Conservation (phyloP, 1,284 basidiomycete species). For the Marasmius sp. region DNA sequence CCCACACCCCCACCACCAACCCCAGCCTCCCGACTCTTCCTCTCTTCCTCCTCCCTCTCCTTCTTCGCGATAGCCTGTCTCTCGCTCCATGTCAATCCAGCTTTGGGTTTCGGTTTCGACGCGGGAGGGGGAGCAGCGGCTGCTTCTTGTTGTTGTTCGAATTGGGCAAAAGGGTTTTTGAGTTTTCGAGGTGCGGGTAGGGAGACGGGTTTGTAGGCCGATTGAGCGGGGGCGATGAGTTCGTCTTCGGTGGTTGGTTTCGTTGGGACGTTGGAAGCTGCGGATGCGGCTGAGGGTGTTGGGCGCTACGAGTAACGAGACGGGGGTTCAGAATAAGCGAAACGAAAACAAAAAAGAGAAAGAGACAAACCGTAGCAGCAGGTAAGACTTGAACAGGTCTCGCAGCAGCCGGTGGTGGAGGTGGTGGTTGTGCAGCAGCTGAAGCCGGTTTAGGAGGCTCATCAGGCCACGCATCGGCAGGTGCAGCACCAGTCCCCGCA, state of each 20-base stretch:
- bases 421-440: slow-evolving; percentile 36
- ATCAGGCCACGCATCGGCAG: slow-evolving; percentile 60
- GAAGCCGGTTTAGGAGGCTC: slow-evolving; percentile 35
- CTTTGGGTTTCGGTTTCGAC: slow-evolving; percentile 46
- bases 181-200: slow-evolving; percentile 85
- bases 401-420: slow-evolving; percentile 48
- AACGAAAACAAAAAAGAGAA: slow-evolving; percentile 35
- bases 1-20: slow-evolving; percentile 31
- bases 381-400: slow-evolving; percentile 40
- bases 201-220: slow-evolving; percentile 84
- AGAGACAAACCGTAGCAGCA: slow-evolving; percentile 22
- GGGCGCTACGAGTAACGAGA: slow-evolving; percentile 25
- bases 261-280: slow-evolving; percentile 48
- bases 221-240: slow-evolving; percentile 80
- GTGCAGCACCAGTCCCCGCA: slow-evolving; percentile 36
- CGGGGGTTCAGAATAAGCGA: slow-evolving; percentile 18
- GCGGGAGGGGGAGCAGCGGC: slow-evolving; percentile 20
- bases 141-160: slow-evolving; percentile 40
- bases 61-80: slow-evolving; percentile 86
- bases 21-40: slow-evolving; percentile 60
- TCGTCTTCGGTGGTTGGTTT: slow-evolving; percentile 73
- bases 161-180: slow-evolving; percentile 76
- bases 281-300: slow-evolving; percentile 40
- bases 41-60: slow-evolving; percentile 80
- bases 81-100: slow-evolving; percentile 84